phyloP scores from a whole-genome alignment of 2,329 filamentous ascomycete species.

The Neonectria punicea region DNA sequence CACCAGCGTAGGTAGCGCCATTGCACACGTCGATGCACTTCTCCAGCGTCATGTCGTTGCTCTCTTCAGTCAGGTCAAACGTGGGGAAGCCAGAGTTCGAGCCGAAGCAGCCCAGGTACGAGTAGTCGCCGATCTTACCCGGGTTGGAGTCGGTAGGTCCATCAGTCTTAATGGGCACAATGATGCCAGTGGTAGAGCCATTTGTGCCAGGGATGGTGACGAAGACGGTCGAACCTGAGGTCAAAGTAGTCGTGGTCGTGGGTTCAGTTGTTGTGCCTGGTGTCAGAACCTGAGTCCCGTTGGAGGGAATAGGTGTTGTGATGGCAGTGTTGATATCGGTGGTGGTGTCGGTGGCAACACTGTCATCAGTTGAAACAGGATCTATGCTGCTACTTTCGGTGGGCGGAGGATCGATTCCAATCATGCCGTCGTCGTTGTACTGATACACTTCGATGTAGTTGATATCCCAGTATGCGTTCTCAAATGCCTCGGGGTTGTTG shows the following conservation, averaged over 20 bases:
- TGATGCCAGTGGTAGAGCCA: conserved; percentile 25
- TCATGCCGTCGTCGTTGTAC: not conserved
- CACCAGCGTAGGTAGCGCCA: conserved; percentile 51
- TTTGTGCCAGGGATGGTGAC: conserved; percentile 38
- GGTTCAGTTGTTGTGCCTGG: conserved; percentile 23
- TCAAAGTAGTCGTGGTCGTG: conserved; percentile 44
- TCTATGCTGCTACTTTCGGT: not conserved
- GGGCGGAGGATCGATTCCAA: not conserved
- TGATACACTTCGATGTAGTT: conserved; percentile 62
- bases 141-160: conserved; percentile 44
- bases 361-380: not conserved
- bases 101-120: conserved; percentile 56
- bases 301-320: not conserved
- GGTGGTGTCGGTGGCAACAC: not conserved
- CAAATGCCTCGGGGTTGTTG: conserved; percentile 55
- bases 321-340: not conserved
- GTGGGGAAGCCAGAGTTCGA: conserved; percentile 49
- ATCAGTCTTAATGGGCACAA: conserved; percentile 20
- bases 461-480: conserved; percentile 62
- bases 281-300: not conserved
- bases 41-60: conserved; percentile 52
- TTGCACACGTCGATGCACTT: conserved; percentile 52
- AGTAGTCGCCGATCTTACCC: conserved; percentile 45
- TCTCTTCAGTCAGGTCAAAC: conserved; percentile 47
- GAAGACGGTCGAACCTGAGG: conserved; percentile 39